Evolutionary conservation across 371 early-diverging fungal genomes (phyloP).

Genomic region (Nematocida ironsii): DNA sequence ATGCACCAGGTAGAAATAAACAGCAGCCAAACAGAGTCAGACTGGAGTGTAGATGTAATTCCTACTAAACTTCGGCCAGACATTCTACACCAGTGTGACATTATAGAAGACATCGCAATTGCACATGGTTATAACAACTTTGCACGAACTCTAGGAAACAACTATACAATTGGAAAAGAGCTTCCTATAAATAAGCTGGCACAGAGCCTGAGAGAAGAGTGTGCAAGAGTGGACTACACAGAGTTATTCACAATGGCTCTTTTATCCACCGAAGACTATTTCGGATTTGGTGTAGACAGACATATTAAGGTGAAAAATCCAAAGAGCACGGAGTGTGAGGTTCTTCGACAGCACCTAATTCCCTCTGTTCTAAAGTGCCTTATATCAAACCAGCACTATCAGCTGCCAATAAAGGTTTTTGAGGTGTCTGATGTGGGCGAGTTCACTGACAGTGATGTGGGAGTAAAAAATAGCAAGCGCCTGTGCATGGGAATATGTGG

Average conservation of each 20-base stretch:
- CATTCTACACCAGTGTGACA: slow-evolving; percentile 90
- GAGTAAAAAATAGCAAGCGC: slow-evolving; percentile 81
- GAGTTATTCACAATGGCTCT: slow-evolving; percentile 90
- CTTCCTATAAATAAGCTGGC: slow-evolving; percentile 86
- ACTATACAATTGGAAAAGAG: slow-evolving; percentile 81
- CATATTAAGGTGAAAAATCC: slow-evolving; percentile 76
- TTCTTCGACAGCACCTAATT: slow-evolving; percentile 83
- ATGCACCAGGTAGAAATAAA: slow-evolving; percentile 68
- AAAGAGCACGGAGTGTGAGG: slow-evolving; percentile 84
- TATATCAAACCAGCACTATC: slow-evolving; percentile 79
- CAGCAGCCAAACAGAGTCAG: slow-evolving; percentile 69
- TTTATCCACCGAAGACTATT: slow-evolving; percentile 71
- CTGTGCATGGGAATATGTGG: slow-evolving; percentile 81
- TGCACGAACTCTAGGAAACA: slow-evolving; percentile 75
- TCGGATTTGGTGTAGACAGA: slow-evolving; percentile 26
- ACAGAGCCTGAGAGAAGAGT: slow-evolving; percentile 80
- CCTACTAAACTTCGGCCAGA: slow-evolving; percentile 88
- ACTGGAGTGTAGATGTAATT: slow-evolving; percentile 75
- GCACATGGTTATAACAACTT: slow-evolving; percentile 96
- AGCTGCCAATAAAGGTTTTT: slow-evolving; percentile 88
- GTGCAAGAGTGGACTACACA: slow-evolving; percentile 85
- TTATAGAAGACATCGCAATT: slow-evolving; percentile 98
- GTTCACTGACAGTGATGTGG: slow-evolving; percentile 67
- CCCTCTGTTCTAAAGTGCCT: slow-evolving; percentile 93
- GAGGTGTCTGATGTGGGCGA: slow-evolving; percentile 90